Evolutionary conservation across 139 green algal genomes (phyloP), one percentile per base, ranked within the genome.

Genomic region (Micractinium conductrix): DNA sequence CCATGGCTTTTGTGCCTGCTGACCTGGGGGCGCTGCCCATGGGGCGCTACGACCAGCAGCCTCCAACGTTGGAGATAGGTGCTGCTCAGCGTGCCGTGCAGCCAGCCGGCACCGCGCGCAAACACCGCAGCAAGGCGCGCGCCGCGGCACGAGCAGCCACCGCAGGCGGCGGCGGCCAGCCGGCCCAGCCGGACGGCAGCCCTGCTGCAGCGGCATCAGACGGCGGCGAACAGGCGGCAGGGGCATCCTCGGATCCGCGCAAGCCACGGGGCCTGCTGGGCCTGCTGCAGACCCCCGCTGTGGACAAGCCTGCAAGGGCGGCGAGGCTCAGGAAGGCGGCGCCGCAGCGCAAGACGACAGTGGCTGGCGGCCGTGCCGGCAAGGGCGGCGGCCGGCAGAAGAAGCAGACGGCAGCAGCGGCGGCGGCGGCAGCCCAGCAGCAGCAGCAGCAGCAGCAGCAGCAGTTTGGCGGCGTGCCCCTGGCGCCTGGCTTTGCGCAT

Each of bases 241-340:
- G 33, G 58, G n/a, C 65, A 44, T 43, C 70, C 6, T 24, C 70
- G 30, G 70, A 78, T 14, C 26, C 16, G 17, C 70, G 70, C 42
- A 78, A 58, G 70, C 70, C 70, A 0, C 70, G 70, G 0, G 70
- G 70, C 70, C 70, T 78, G 70, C 42, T 78, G 70, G 42, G 70
- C 12, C 70, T 78, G 70, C 70, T 78, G 70, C 70, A 58, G 70
- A 78, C 70, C 42, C 70, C 70, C 10, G 70, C 70, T 4, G 70
- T 58, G 42, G 58, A 78, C 26, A 48, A 22, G 37, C 68, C 22
- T 5, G 22, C 68, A 50, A 50, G 68, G 2, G 19, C 68, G 22
- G 17, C 44, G n/a, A 79, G 42, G 33, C 72, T 44, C 44, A 79
- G 58, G 70, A 53, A 53, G 70, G 35, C 30, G 43, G 70, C 70